Conservation (phyloP, 2,329 filamentous ascomycete genomes). For the Hypoxylon rubiginosum region DNA sequence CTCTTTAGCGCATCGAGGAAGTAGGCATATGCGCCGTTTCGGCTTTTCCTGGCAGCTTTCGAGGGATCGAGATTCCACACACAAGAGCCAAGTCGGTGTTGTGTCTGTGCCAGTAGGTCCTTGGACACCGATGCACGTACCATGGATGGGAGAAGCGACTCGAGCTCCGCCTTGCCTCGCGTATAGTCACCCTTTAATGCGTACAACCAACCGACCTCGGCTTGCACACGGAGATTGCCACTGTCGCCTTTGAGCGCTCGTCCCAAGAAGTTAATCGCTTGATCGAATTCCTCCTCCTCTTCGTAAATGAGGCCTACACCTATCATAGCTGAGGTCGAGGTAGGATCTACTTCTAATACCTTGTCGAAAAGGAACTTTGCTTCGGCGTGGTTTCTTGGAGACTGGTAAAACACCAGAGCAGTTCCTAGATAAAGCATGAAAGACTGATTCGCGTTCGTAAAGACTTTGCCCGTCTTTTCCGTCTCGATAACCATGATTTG, state of each 20-base stretch:
- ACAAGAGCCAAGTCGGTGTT: slow-evolving; percentile 89
- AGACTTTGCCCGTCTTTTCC: slow-evolving; percentile 74
- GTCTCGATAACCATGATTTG: slow-evolving; percentile 71
- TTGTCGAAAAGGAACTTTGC: slow-evolving; percentile 88
- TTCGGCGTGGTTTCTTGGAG: slow-evolving; percentile 89
- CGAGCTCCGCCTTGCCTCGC: slow-evolving; percentile 76
- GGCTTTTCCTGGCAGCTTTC: slow-evolving; percentile 80
- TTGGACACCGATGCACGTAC: slow-evolving; percentile 68
- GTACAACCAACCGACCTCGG: slow-evolving; percentile 93
- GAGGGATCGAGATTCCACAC: slow-evolving; percentile 87
- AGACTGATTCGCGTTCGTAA: slow-evolving; percentile 79
- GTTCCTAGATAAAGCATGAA: slow-evolving; percentile 85
- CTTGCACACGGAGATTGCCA: slow-evolving; percentile 81
- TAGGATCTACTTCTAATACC: slow-evolving; percentile 80
- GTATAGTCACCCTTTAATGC: slow-evolving; percentile 83
- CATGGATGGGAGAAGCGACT: slow-evolving; percentile 74
- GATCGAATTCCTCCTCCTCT: slow-evolving; percentile 88
- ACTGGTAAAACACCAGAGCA: slow-evolving; percentile 90
- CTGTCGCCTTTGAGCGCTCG: slow-evolving; percentile 81
- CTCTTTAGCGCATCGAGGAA: slow-evolving; percentile 88
- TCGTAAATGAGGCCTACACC: slow-evolving; percentile 93
- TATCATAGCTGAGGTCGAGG: slow-evolving; percentile 84
- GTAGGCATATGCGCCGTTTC: slow-evolving; percentile 83
- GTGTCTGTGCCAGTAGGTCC: slow-evolving; percentile 85
- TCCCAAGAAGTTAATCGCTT: slow-evolving; percentile 84